A percentile compares a stretch with the other conserved stretches of the same genome.
These are phyloP conservation scores for Candida verbasci DNA, from an alignment of 805 yeast genomes.

Conservation along the genomic window DNA sequence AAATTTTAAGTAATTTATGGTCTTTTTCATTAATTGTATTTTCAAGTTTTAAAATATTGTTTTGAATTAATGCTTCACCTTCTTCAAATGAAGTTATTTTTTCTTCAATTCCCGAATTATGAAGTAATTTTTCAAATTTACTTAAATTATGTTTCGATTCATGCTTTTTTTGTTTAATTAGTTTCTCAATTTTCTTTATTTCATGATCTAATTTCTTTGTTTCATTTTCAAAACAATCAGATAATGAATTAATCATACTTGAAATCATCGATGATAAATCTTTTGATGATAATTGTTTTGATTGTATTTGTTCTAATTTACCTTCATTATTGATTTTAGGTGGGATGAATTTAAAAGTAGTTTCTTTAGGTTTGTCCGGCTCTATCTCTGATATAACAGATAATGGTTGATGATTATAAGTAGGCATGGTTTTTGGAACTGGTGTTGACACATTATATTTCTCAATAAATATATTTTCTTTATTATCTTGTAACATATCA, in stretches of 20 bases:
- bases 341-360: constrained; percentile 24
- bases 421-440: constrained; percentile 11
- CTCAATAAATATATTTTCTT: constrained; percentile 45
- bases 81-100: constrained; percentile 20
- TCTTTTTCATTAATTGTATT: constrained; percentile 9
- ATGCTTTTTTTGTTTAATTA: constrained; percentile 49
- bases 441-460: constrained; percentile 32
- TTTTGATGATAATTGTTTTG: constrained; percentile 20
- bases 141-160: constrained; percentile 28
- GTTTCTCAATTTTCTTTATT: constrained; percentile 43
- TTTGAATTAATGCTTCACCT: constrained; percentile 19
- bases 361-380: constrained; percentile 13
- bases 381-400: constrained; percentile 31
- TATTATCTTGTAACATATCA: constrained; percentile 31
- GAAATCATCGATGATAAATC: constrained; percentile 33
- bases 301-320: constrained; percentile 15
- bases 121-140: constrained; percentile 22
- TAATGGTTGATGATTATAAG: constrained; percentile 19
- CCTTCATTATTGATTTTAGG: constrained; percentile 33
- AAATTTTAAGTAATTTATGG: constrained; percentile 19
- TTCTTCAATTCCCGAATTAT: constrained; percentile 25
- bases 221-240: constrained; percentile 51
- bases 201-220: constrained; percentile 36
- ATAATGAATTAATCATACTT: constrained; percentile 45
- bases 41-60: constrained; percentile 5